Evolutionary conservation across 495 filamentous ascomycete genomes (phyloP), one percentile per base, ranked within the genome.

Genomic region (Tuber microsphaerosporum): DNA sequence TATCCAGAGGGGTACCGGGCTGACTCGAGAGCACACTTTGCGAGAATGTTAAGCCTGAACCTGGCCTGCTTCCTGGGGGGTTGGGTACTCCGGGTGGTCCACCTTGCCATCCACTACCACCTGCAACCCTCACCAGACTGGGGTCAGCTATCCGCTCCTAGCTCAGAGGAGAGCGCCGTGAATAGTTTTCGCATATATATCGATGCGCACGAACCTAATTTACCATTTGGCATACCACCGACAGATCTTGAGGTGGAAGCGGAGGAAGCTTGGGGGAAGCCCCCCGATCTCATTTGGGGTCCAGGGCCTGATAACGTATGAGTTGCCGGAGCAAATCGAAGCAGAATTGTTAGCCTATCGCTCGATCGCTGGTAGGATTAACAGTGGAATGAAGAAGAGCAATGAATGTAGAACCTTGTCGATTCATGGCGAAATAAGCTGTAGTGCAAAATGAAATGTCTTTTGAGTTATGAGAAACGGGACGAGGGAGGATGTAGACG

Each of bases 21-120:
- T 82, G 81, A 70, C 76, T 80, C 43, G 78, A 75, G 51, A 82
- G 75, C 31, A 75, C 76, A 34, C 73, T 76, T 71, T 82, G 81
- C 69, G 81, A 80, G 72, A 82, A 82, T 26, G 80, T 76, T 78
- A 80, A 74, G 20, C 79, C 80, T 68, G 79, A 77, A n/a, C 79
- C 71, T 68, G 74, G 77, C 37, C 80, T 79, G 19, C 77, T 79
- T 37, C 77, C 77, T 34, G 77, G 74, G 74, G 76, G 79, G 51
- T 81, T 79, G 51, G 80, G 79, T 73, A 82, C 80, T 46, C 80
- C 80, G 42, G 79, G 79, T 77, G 80, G 80, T 72, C 76, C 80
- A 26, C 79, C 79, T 48, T 75, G 74, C 80, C 80, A 82, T 81
- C 80, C 80, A 72, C 80, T 76, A 75, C 77, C 77, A 75, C 77